Evolutionary conservation across 345 rosid species (phyloP), one percentile per base, ranked within the genome.

Genomic region (Bruguiera gymnorhiza): DNA sequence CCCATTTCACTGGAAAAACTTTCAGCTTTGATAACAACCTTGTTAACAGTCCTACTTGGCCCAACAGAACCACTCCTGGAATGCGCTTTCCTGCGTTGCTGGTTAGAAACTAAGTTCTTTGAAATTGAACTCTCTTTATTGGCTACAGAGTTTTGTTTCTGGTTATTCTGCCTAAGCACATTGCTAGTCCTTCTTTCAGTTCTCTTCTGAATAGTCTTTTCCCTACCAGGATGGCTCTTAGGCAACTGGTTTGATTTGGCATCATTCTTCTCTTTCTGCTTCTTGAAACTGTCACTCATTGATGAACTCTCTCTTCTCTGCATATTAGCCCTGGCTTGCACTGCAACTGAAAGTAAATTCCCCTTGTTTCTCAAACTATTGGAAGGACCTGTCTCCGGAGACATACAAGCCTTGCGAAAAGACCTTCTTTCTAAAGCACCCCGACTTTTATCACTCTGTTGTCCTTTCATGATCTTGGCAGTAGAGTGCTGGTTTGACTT

Each of bases 131-230:
- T 67, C 64, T 70, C 81, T 80, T 79, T 80, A 59, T 48, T 67
- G 15, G 74, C 56, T 16, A 54, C 29, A 68, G 70, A 70, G 83
- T 88, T 93, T 86, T 90, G 98, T 82, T 87, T 87, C 81, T 79
- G 95, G 77, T 79, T 88, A 79, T 80, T 89, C 75, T 81, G 91
- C 71, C 80, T 81, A 73, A 83, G 88, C 71, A 78, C 83, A 78
- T 73, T 66, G 74, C 20, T 78, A 27, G 76, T 72, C 70, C 64
- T 75, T 73, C 46, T 75, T 53, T 67, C 72, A 62, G 70, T 67
- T 83, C 86, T 78, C 81, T 75, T 85, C 53, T 68, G 87, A 11
- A 65, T 48, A 54, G 70, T 63, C 69, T 66, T 84, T 50, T 74
- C 81, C 26, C 50, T 37, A 31, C 72, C 77, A 53, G 82, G 69